Evolutionary conservation across 2,329 filamentous ascomycete genomes (phyloP).

Genomic region (Aspergillus puulaauensis): DNA sequence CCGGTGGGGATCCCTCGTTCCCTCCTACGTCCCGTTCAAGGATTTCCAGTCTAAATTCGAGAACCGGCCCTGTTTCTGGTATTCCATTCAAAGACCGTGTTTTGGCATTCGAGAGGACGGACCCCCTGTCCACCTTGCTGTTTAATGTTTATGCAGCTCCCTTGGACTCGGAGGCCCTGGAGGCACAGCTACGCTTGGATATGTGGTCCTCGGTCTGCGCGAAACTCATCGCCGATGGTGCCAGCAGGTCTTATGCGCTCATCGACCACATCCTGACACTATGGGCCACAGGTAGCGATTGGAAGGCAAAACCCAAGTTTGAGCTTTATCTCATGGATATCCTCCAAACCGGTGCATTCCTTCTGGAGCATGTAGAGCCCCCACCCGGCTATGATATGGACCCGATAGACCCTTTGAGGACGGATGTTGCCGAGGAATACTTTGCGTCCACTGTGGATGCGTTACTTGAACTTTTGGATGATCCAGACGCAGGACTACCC

Average conservation of each 20-base stretch:
- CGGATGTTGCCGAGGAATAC: conserved; percentile 81
- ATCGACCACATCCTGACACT: conserved; percentile 81
- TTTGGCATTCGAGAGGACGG: conserved; percentile 83
- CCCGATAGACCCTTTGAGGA: conserved; percentile 68
- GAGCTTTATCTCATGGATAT: conserved; percentile 95
- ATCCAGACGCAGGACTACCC: conserved; percentile 84
- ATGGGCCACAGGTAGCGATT: conserved; percentile 83
- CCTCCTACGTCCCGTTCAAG: conserved; percentile 61
- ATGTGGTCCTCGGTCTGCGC: conserved; percentile 89
- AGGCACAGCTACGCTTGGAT: conserved; percentile 75
- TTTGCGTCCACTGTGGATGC: conserved; percentile 78
- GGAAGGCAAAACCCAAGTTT: conserved; percentile 85
- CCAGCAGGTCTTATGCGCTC: conserved; percentile 74
- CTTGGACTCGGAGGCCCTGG: conserved; percentile 74
- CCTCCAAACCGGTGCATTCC: conserved; percentile 85
- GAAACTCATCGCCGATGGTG: conserved; percentile 74
- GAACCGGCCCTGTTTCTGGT: conserved; percentile 47
- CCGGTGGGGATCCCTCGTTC: conserved; percentile 76
- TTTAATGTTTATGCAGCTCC: conserved; percentile 89
- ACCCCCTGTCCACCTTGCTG: conserved; percentile 79
- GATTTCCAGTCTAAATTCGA: conserved; percentile 48
- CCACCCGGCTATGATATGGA: conserved; percentile 69
- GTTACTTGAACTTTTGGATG: conserved; percentile 82
- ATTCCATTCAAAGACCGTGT: conserved; percentile 75
- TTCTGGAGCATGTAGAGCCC: conserved; percentile 81